Base-by-base conservation (phyloP, 345 rosid species). In the Salix koriyanagi region DNA sequence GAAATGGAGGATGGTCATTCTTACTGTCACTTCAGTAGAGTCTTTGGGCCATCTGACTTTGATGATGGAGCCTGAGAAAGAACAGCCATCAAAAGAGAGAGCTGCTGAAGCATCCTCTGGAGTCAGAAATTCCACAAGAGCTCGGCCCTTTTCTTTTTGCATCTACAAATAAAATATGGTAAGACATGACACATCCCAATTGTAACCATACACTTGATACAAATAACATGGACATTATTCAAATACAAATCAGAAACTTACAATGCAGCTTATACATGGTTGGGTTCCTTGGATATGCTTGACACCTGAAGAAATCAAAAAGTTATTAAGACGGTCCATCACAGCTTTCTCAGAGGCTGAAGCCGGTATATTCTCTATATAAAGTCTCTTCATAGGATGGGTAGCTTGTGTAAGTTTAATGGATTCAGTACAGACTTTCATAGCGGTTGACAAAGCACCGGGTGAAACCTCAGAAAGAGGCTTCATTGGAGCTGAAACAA, bases 31-130 rank as follows among this genome's bases (percentile, higher is more conserved):
- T 83, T 90, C 92, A 77, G 86, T 89, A 78, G 83, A 96, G 84
- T 93, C 97, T 72, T 88, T 93, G 66, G 99, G 98, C 34, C 95
- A 95, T 79, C 94, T 89, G 77, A 93, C 85, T 86, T 84, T 96
- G 76, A 93, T 87, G 80, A 76, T 68, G 74, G 91, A 86, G 42
- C 92, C 96, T 72, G 77, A 88, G 79, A 92, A 88, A 73, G 76
- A 82, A 79, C 79, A 65, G 76, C 98, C 97, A 85, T 93, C 92
- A 76, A 89, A 86, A 76, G 90, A 89, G 81, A 93, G 92, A 71
- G 97, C 98, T 81, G 95, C 89, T 69, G 97, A 88, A 65, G 98
- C 96, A 89, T 96, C 98, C 84, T 93, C 90, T 23, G 98, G 94
- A 36, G 98, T 93, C 77, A 93, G 95, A 86, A 96, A 93, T 83